A percentile compares a stretch with the other conserved stretches of the same genome.
phyloP scores from a whole-genome alignment of 2,329 filamentous ascomycete genomes.

The Hypoxylon sp. region DNA sequence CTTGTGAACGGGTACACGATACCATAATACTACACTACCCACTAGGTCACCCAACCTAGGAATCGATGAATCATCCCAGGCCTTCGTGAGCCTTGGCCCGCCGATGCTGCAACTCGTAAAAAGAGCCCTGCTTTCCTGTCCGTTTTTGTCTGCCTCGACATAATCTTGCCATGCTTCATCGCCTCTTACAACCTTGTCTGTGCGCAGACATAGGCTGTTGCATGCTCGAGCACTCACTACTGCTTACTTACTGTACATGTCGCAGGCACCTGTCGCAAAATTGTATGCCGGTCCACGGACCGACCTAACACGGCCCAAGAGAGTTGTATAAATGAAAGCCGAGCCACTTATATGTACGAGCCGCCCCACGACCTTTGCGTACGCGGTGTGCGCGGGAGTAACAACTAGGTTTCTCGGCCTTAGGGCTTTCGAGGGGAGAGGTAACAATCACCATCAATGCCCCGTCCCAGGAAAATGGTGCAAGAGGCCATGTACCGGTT shows the following conservation, averaged over 20 bases:
- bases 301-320: constrained; percentile 22
- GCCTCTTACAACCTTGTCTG: constrained; percentile 34
- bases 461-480: constrained; percentile 31
- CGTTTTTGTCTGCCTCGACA: constrained; percentile 19
- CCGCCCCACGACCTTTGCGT: constrained; percentile 17
- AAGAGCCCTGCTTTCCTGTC: constrained; percentile 17
- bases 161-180: constrained; percentile 27
- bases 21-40: constrained; percentile 35
- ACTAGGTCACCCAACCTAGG: constrained; percentile 31
- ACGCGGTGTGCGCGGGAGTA: constrained; percentile 19
- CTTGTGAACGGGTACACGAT: constrained; percentile 39
- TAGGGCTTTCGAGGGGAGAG: constrained; percentile 16
- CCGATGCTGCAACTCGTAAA: constrained; percentile 25
- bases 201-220: constrained; percentile 22
- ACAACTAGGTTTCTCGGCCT: constrained; percentile 35
- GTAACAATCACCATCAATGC: constrained; percentile 32
- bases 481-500: constrained; percentile 15
- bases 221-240: constrained; percentile 18
- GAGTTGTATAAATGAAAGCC: constrained; percentile 20
- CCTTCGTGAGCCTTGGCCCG: constrained; percentile 28
- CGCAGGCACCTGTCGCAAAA: constrained; percentile 30
- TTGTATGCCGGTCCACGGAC: constrained; percentile 23
- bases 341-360: constrained; percentile 14
- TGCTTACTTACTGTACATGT: constrained; percentile 20
- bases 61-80: constrained; percentile 35